Conservation (phyloP, 257 asterid species). For the Fraxinus excelsior region DNA sequence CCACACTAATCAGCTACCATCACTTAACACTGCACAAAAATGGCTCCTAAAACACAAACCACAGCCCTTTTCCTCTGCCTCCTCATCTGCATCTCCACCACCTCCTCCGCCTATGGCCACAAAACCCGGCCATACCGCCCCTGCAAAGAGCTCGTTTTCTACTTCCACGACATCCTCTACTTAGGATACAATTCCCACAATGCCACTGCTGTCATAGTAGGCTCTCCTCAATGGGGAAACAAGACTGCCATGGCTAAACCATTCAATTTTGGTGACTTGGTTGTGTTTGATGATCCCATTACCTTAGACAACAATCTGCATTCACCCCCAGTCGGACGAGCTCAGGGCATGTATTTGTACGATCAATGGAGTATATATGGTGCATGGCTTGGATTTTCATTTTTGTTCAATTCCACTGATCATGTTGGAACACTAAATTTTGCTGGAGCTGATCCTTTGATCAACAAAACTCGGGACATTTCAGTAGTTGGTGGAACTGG, state of each 20-base stretch:
- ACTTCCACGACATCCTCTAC: conserved; percentile 47
- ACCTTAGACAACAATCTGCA: conserved; percentile 46
- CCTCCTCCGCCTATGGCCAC: not conserved
- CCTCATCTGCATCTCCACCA: not conserved
- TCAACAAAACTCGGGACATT: conserved; percentile 69
- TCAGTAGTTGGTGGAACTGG: conserved; percentile 92
- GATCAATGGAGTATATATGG: conserved; percentile 32
- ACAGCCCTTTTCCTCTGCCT: not conserved
- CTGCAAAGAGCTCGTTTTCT: conserved; percentile 37
- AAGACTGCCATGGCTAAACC: conserved; percentile 30
- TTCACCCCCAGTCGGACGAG: conserved; percentile 41
- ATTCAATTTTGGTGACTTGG: conserved; percentile 37
- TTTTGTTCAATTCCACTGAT: conserved; percentile 36
- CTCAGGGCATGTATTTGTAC: conserved; percentile 43
- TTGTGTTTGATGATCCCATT: conserved; percentile 49
- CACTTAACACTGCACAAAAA: not conserved
- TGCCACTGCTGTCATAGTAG: conserved; percentile 44
- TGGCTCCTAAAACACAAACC: conserved; percentile 27
- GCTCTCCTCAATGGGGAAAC: conserved; percentile 40
- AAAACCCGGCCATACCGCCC: conserved; percentile 13
- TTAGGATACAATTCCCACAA: conserved; percentile 36
- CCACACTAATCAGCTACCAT: not conserved
- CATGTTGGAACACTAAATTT: conserved; percentile 42
- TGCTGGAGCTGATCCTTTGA: conserved; percentile 48
- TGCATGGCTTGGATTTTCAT: conserved; percentile 46